Evolutionary conservation across 768 basidiomycete species (phyloP).

Genomic region (Hygrocybe coccinea): DNA sequence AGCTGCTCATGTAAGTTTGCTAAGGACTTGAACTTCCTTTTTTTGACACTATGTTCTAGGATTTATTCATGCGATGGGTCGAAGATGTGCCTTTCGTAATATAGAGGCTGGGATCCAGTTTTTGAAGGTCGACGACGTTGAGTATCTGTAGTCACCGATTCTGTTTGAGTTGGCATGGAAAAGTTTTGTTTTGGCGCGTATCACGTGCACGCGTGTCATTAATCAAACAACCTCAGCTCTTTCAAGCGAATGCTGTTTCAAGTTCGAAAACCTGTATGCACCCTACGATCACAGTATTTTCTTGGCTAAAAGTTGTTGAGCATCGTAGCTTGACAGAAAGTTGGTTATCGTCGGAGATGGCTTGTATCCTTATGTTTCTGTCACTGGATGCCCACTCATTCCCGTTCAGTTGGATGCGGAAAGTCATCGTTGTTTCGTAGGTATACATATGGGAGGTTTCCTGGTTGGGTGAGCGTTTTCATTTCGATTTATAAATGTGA

Average conservation of each 20-base stretch:
- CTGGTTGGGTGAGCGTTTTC: neutral
- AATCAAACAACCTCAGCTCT: too few species aligned
- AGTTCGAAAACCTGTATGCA: neutral
- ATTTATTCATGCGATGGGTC: slow-evolving; percentile 59
- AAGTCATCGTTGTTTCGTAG: neutral
- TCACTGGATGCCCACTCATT: neutral
- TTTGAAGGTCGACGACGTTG: too few species aligned
- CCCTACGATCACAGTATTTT: neutral
- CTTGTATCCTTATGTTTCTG: neutral
- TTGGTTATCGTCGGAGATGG: neutral
- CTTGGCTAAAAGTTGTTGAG: neutral
- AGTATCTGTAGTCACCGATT: too few species aligned
- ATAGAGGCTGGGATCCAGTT: too few species aligned
- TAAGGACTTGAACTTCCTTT: slow-evolving; percentile 3
- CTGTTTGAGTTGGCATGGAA: too few species aligned
- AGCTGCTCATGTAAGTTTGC: slow-evolving; percentile 63
- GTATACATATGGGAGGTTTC: neutral
- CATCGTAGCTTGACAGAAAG: neutral
- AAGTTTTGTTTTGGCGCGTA: too few species aligned
- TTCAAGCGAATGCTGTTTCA: too few species aligned
- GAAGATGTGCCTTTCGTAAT: slow-evolving; percentile 49
- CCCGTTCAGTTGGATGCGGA: neutral
- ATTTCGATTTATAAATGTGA: neutral
- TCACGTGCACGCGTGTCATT: too few species aligned
- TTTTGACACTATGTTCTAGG: slow-evolving; percentile 32